phyloP scores from a whole-genome alignment of 2,329 filamentous ascomycete genomes.

The Fusarium metavorans region DNA sequence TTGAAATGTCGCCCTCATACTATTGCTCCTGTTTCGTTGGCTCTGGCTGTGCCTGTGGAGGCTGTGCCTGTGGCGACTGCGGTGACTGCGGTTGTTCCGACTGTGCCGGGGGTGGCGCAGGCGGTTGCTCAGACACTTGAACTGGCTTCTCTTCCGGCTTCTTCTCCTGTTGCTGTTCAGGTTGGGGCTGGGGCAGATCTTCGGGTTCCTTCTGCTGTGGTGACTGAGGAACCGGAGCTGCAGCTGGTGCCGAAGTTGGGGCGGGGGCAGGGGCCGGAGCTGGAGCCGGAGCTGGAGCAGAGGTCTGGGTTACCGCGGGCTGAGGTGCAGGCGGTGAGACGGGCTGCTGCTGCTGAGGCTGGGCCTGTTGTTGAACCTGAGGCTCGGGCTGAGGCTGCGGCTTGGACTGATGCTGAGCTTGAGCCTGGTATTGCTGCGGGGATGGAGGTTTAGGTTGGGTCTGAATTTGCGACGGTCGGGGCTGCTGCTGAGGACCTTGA shows the following conservation, averaged over 20 bases:
- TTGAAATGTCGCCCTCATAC: neutral
- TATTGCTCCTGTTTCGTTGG: constrained; percentile 18
- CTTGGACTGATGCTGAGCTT: neutral
- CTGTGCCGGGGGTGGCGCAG: constrained; percentile 4
- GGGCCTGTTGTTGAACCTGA: neutral
- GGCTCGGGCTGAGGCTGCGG: neutral
- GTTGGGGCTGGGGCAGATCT: neutral
- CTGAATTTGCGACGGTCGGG: constrained; percentile 11
- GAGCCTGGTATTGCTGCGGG: constrained; percentile 7
- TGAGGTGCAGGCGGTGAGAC: constrained; percentile 1
- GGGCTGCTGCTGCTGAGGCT: neutral
- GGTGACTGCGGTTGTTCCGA: neutral
- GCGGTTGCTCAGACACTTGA: constrained; percentile 15
- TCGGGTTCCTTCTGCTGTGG: constrained; percentile 4
- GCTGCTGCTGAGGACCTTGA: constrained; percentile 13
- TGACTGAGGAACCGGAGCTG: constrained; percentile 5
- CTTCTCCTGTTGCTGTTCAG: constrained; percentile 5
- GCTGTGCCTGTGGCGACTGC: neutral
- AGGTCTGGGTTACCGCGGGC: neutral
- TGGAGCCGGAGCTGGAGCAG: neutral
- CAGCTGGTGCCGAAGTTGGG: neutral
- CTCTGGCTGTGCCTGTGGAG: constrained; percentile 19
- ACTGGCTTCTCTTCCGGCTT: constrained; percentile 10
- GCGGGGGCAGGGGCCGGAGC: neutral
- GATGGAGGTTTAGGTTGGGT: neutral